A percentile compares a stretch with the other conserved stretches of the same genome.
phyloP scores from a whole-genome alignment of 495 filamentous ascomycete species.

The Amphirosellinia nigrospora region DNA sequence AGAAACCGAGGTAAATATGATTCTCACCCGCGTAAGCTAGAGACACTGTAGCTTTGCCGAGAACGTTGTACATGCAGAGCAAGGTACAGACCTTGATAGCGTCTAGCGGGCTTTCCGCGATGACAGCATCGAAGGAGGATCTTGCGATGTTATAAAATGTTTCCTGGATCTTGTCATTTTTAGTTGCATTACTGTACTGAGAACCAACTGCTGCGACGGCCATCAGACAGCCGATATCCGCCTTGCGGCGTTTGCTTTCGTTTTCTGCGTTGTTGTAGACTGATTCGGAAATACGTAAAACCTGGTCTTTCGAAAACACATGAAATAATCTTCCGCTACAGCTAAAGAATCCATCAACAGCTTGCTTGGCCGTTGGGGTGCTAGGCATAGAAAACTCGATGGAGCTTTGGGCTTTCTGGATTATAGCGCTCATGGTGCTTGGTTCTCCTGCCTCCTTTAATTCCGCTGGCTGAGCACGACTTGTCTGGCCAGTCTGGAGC shows the following conservation, averaged over 20 bases:
- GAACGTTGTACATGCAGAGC: conserved; percentile 8
- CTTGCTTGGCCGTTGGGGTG: neutral
- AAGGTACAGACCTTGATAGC: conserved; percentile 2
- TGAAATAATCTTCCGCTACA: conserved; percentile 5
- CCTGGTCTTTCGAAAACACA: neutral
- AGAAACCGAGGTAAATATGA: too few relatives aligned
- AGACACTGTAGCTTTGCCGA: neutral
- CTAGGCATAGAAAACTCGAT: neutral
- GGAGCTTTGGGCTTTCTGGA: neutral
- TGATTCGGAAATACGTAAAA: neutral
- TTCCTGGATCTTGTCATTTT: neutral
- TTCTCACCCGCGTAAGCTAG: neutral
- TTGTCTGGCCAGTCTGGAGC: neutral
- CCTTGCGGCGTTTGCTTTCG: neutral
- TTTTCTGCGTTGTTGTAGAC: neutral
- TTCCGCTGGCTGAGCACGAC: too few relatives aligned
- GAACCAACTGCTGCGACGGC: conserved; percentile 1
- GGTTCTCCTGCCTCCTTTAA: neutral
- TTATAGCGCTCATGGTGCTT: neutral
- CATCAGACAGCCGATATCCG: conserved; percentile 6
- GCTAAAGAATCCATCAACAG: conserved; percentile 1
- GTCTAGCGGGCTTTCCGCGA: neutral
- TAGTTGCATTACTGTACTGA: neutral
- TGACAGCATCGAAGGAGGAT: neutral
- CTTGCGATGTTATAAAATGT: neutral